Evolutionary conservation across 768 basidiomycete genomes (phyloP), one percentile per base, ranked within the genome.

Genomic region (Lactifluus hygrophoroides): DNA sequence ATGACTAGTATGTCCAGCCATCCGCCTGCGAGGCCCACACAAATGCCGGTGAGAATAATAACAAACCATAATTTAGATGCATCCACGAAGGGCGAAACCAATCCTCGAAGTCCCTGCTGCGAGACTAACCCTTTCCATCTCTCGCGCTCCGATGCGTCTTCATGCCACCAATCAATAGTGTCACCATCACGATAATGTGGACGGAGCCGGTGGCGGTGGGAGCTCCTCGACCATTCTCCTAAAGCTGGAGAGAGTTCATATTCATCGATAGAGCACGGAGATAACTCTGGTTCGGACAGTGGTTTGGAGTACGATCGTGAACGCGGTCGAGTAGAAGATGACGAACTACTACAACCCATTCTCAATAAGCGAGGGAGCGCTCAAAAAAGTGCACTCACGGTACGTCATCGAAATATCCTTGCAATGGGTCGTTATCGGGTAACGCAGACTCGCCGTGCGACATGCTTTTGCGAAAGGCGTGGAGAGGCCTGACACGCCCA

Each of bases 1-100:
- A 81, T 82, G 8, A 88, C 86, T 38, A 88, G 71, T 7, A 88
- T 80, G 70, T 88, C 86, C 56, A 88, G 65, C 81, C 81, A 86
- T 3, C 83, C 86, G 25, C 86, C 86, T 21, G 80, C 77, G 10
- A 85, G 71, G 4, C 86, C 86, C 44, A 87, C 80, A 1, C 84
- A 85, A 19, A 84, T 65, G 10, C 85, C 86, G 19, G 85, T 85
- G 49, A 78, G 61, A 60, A 85, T 76, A 11, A 86, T 76, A n/a
- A 87, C 78, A 23, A 86, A 71, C 85, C 85, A 87, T 69, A 83
- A 76, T 46, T 79, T 74, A 8, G 77, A 73, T 23, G 80, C 79
- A 62, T 87, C 84, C 45, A 80, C 57, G 40, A 83, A 70, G 3
- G 81, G 81, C 13, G 77, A 70, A 25, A 84, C 64, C 32, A 84